phyloP scores from a whole-genome alignment of 441 rosid genomes.

The Erodium moschatum region DNA sequence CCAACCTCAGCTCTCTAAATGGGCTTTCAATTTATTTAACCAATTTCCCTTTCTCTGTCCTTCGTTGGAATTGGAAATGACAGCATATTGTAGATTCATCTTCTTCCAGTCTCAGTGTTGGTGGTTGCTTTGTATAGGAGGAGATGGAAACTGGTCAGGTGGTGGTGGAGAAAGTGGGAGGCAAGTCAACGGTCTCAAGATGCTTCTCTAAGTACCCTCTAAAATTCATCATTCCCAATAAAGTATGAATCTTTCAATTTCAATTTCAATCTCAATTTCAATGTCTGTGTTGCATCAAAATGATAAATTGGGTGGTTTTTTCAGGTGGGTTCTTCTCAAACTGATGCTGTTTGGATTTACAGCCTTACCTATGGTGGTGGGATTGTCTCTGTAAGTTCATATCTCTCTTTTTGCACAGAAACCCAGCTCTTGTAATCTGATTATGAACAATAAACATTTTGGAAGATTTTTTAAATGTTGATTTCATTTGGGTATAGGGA shows the following conservation, averaged over 20 bases:
- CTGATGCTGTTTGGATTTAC: constrained; percentile 84
- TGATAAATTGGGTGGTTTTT: constrained; percentile 10
- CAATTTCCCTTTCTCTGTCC: neutral
- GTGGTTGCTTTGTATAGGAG: neutral
- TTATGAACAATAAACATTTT: neutral
- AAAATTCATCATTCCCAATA: constrained; percentile 72
- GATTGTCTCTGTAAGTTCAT: constrained; percentile 61
- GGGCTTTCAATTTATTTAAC: neutral
- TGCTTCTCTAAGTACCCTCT: constrained; percentile 89
- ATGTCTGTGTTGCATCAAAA: neutral
- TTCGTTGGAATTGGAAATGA: neutral
- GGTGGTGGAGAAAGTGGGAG: constrained; percentile 57
- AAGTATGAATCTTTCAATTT: constrained; percentile 32
- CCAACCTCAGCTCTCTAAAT: neutral
- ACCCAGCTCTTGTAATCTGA: neutral
- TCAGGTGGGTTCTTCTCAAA: constrained; percentile 65
- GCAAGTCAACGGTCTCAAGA: constrained; percentile 62
- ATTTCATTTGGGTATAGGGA: constrained; percentile 39
- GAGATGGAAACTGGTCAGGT: constrained; percentile 54
- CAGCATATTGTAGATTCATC: no score
- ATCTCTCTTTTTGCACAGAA: neutral
- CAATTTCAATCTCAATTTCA: neutral
- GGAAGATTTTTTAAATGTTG: neutral
- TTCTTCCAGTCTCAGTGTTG: no score
- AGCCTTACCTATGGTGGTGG: constrained; percentile 87